Base-by-base conservation (phyloP, 2,329 filamentous ascomycete species). In the Cadophora luteo-olivacea region DNA sequence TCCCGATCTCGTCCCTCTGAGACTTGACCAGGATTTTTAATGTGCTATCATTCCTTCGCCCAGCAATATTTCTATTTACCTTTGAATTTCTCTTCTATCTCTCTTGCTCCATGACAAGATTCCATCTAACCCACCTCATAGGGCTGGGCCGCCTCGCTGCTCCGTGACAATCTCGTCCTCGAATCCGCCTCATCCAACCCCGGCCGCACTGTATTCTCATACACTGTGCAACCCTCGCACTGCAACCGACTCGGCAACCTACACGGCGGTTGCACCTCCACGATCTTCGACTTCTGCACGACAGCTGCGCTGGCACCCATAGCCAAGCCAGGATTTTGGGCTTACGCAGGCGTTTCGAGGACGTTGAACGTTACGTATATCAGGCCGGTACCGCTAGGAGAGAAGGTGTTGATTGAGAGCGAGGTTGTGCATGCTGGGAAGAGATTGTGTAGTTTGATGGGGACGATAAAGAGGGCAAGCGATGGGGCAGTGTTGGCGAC, bases 311-410 rank as follows among this genome's bases (percentile, higher is more conserved):
- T 92, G 14, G 78, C 84, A 11, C 82, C 89, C 48, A 78, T 90
- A 63, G 84, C 84, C 55, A 81, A 80, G 25, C 86, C 86, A 0
- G 90, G 88, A 6, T 87, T 85, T 77, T 92, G 90, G 86, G 80
- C 83, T 66, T 81, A 80, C 49, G 82, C 89, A 29, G 90, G 91
- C 48, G 89, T 93, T 32, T 88, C 83, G 75, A 84, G 91, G 68
- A 89, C 87, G 32, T 82, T 93, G 65, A 88, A 85, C 74, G 84
- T 91, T 52, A 91, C 88, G 0, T 93, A 91, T 77, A 79, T 93
- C 69, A 84, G 89, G 0, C 90, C 91, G 1, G 75, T 90, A 5
- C 85, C 88, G 70, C 78, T 84, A 22, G 89, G 90, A 1, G 84
- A 82, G 77, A 82, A 82, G 65, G 70, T 91, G 71, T 73, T 86